Evolutionary conservation across 805 yeast species (phyloP).

Genomic region (Metschnikowia gelsemii): DNA sequence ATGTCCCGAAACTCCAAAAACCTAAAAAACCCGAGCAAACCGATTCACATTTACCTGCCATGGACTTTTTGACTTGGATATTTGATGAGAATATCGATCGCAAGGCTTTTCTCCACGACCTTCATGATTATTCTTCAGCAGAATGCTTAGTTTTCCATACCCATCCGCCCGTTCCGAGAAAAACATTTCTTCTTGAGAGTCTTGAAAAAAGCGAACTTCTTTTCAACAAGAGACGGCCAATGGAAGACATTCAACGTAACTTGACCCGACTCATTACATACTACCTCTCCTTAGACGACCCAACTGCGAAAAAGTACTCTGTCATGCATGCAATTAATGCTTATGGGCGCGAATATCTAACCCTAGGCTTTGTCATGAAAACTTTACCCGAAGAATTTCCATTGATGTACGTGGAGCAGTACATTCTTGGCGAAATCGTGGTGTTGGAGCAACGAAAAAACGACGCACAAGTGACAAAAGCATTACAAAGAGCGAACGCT

Average conservation of each 20-base stretch:
- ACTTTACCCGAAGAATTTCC: conserved; percentile 35
- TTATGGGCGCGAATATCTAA: conserved; percentile 24
- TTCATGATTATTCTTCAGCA: conserved; percentile 35
- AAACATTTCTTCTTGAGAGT: conserved; percentile 18
- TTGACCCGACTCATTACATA: conserved; percentile 21
- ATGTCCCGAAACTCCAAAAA: no score
- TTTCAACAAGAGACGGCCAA: neutral
- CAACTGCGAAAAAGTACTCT: conserved; percentile 16
- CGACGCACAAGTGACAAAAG: conserved; percentile 25
- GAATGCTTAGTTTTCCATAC: conserved; percentile 30
- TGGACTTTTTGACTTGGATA: conserved; percentile 1
- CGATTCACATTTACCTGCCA: conserved; percentile 1
- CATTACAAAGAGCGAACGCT: conserved; percentile 31
- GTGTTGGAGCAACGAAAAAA: conserved; percentile 23
- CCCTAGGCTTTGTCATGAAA: conserved; percentile 27
- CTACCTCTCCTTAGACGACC: conserved; percentile 19
- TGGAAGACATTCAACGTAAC: conserved; percentile 6
- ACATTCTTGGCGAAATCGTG: conserved; percentile 23
- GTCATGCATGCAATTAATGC: conserved; percentile 30
- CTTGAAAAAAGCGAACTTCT: neutral
- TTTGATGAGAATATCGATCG: neutral
- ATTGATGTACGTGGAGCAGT: conserved; percentile 29
- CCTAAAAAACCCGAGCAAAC: neutral
- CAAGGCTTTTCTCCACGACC: conserved; percentile 16
- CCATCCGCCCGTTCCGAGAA: conserved; percentile 24